These are phyloP conservation scores for Magnaporthiopsis poae DNA, from an alignment of 2,329 filamentous ascomycete genomes.

Conservation along the genomic window DNA sequence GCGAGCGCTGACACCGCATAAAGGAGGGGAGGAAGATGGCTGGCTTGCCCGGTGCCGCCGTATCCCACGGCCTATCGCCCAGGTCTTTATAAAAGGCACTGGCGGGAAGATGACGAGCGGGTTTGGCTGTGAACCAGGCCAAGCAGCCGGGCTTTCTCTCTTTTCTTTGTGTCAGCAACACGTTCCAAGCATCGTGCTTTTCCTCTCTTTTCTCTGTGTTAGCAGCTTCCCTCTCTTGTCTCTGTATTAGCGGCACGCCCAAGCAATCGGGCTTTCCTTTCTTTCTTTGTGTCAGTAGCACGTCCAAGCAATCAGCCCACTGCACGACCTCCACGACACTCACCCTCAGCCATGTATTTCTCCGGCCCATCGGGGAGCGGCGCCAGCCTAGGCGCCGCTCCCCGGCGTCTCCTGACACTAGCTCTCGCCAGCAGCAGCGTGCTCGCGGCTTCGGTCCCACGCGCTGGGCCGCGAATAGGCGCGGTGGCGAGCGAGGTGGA, in stretches of 20 bases:
- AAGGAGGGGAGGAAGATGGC: not conserved
- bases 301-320: not conserved
- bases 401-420: not conserved
- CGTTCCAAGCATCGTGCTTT: too few relatives aligned
- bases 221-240: too few relatives aligned
- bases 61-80: not conserved
- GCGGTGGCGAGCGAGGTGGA: conserved; percentile 53
- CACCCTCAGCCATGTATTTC: not conserved
- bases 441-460: not conserved
- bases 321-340: not conserved
- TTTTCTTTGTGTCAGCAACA: too few relatives aligned
- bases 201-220: too few relatives aligned
- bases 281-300: too few relatives aligned
- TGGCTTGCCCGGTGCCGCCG: not conserved
- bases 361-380: not conserved
- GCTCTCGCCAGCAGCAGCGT: not conserved
- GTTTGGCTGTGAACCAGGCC: not conserved
- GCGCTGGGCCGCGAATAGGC: conserved; percentile 27
- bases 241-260: too few relatives aligned
- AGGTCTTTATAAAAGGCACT: not conserved
- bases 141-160: too few relatives aligned
- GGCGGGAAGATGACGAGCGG: not conserved
- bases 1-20: not conserved
- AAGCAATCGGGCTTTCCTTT: too few relatives aligned
- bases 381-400: too few relatives aligned